Evolutionary conservation across 2,329 filamentous ascomycete species (phyloP), one percentile per base, ranked within the genome.

Genomic region (Trichoderma atroviride): DNA sequence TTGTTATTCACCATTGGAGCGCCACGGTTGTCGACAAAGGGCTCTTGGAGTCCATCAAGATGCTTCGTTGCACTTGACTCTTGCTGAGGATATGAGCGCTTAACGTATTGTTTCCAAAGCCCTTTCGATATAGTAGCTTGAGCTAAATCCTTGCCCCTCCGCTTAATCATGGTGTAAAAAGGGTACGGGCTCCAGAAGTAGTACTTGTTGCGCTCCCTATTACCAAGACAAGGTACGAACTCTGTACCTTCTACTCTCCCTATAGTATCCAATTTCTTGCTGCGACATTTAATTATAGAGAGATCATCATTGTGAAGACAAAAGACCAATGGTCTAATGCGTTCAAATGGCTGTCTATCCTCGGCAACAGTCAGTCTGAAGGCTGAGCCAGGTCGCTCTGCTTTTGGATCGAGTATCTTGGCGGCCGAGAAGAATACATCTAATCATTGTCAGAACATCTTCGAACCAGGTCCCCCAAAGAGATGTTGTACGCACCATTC

Each of bases 371-470:
- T 35, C 3, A 69, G 16, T 10, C 16, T 64, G 29, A 40, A 9
- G 5, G 24, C 16, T 4, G 47, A 4, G 2, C 16, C 53, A 1
- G 27, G 29, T 22, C 64, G 5, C 31, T 50, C 31, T 43, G 16
- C 16, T 3, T 43, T 9, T 24, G 47, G 47, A 22, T 24, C 47
- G n/a, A 50, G 2, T 24, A 50, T 50, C n/a, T 50, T 3, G 16
- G 33, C 60, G 22, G 10, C 27, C 14, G 67, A 69, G 24, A 69
- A 69, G 24, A 37, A 4, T 40, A 31, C 40, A 14, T 69, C 67
- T 69, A 33, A 9, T 29, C 5, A 2, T 33, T 14, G 3, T 24
- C 9, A 50, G 4, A 52, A 22, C 27, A 27, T 16, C 9, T 11
- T 33, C 7, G 19, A 50, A 27, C 19, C 11, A 4, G 4, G 4